phyloP scores from a whole-genome alignment of 2,329 filamentous ascomycete genomes.

The Xylariaceae sp. region DNA sequence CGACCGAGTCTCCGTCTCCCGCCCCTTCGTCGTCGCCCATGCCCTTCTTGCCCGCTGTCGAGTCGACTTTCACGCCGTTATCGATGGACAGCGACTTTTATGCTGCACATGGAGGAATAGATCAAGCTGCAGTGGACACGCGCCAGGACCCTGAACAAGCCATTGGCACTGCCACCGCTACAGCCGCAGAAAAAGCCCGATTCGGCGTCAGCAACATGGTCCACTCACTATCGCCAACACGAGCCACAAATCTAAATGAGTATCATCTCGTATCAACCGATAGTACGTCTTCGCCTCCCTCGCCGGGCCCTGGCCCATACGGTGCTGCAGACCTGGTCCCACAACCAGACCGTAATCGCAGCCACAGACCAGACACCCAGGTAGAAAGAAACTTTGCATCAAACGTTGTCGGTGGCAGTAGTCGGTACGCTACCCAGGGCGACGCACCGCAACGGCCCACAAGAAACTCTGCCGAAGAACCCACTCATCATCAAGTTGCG shows the following conservation, averaged over 20 bases:
- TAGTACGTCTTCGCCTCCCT: constrained; percentile 31
- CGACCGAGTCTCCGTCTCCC: constrained; percentile 36
- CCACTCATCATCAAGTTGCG: constrained; percentile 17
- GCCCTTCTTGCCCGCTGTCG: constrained; percentile 37
- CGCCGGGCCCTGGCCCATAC: constrained; percentile 27
- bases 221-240: constrained; percentile 43
- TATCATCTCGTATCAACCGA: constrained; percentile 41
- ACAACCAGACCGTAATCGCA: constrained; percentile 2
- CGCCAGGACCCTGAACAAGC: constrained; percentile 23
- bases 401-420: constrained; percentile 13
- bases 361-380: constrained; percentile 7
- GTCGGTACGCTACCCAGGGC: constrained; percentile 20
- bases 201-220: constrained; percentile 37
- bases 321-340: constrained; percentile 17
- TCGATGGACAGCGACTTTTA: constrained; percentile 41
- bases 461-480: constrained; percentile 21
- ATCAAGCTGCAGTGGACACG: constrained; percentile 7
- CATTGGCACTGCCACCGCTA: constrained; percentile 29
- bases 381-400: constrained; percentile 26
- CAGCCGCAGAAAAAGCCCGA: constrained; percentile 31
- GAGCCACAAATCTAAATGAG: constrained; percentile 38
- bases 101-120: constrained; percentile 4
- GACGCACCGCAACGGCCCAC: constrained; percentile 4
- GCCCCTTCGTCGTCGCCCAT: constrained; percentile 41
- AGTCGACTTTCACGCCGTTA: constrained; percentile 41